These are phyloP conservation scores for Coemansia sp. DNA, from an alignment of 192 early-diverging fungal species.

Conservation along the genomic window DNA sequence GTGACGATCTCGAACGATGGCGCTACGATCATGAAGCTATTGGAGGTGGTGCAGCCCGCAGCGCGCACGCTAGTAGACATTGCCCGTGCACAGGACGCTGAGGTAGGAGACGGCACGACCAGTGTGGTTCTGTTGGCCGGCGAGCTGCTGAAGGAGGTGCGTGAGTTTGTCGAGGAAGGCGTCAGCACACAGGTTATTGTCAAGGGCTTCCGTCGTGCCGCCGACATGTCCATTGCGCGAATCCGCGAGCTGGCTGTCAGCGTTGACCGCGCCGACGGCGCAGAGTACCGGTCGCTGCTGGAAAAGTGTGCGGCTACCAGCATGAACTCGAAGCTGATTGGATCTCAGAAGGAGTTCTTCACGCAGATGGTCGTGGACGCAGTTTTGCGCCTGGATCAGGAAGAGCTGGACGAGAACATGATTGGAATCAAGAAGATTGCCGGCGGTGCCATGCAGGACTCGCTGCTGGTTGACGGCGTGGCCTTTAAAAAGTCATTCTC, in stretches of 20 bases:
- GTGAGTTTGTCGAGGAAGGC: conserved; percentile 91
- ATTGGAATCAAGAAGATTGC: conserved; percentile 98
- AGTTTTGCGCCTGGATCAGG: conserved; percentile 92
- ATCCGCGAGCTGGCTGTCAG: conserved; percentile 89
- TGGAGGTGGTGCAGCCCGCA: conserved; percentile 98
- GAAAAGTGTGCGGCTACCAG: conserved; percentile 96
- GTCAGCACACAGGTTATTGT: conserved; percentile 92
- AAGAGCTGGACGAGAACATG: conserved; percentile 91
- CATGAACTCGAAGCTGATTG: conserved; percentile 98
- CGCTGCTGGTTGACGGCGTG: conserved; percentile 91
- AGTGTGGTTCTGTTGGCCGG: conserved; percentile 95
- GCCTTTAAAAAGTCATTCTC: conserved; percentile 99
- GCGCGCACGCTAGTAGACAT: conserved; percentile 98
- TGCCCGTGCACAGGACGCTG: conserved; percentile 96
- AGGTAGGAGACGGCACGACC: conserved; percentile 98
- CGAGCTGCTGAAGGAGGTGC: conserved; percentile 95
- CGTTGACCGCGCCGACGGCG: conserved; percentile 77
- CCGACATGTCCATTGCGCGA: conserved; percentile 85
- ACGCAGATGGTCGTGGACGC: conserved; percentile 98
- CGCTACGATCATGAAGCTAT: conserved; percentile 95
- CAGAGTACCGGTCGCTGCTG: conserved; percentile 83
- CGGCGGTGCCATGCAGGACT: conserved; percentile 99
- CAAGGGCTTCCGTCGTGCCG: conserved; percentile 92
- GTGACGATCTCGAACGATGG: conserved; percentile 99
- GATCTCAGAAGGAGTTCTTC: conserved; percentile 96